phyloP scores from a whole-genome alignment of 1,284 basidiomycete species.

The Xanthoconium separans region DNA sequence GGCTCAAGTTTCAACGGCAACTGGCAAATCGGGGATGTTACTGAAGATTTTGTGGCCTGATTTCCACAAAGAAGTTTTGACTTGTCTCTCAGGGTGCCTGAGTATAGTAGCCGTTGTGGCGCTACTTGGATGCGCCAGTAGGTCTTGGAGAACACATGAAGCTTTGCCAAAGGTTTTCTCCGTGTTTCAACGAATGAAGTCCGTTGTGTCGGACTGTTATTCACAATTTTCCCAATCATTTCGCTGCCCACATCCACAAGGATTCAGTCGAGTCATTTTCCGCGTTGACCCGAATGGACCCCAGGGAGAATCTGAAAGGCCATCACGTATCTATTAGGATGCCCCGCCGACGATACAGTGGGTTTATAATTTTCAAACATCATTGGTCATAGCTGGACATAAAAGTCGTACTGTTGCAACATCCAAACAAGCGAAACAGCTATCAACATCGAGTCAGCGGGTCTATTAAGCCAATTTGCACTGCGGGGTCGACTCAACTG shows the following conservation, averaged over 20 bases:
- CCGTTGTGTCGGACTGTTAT: conserved; percentile 5
- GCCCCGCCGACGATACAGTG: background rate
- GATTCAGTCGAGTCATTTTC: background rate
- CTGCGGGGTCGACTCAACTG: conserved; percentile 53
- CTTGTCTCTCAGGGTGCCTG: no score
- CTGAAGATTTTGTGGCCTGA: background rate
- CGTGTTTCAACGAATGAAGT: conserved; percentile 15
- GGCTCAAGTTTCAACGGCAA: conserved; percentile 11
- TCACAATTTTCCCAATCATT: background rate
- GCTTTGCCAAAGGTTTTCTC: background rate
- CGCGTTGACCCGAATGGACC: conserved; percentile 13
- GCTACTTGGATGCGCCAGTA: background rate
- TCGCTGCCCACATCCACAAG: background rate
- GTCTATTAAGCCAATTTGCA: background rate
- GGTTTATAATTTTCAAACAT: background rate
- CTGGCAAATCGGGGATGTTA: background rate
- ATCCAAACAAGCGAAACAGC: conserved; percentile 79
- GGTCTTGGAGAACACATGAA: background rate
- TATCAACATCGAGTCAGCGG: conserved; percentile 32
- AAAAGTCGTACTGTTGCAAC: conserved; percentile 73
- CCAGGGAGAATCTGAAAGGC: background rate
- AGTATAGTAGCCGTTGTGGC: background rate
- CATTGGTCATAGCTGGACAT: conserved; percentile 44
- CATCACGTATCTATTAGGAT: conserved; percentile 3
- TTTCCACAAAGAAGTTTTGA: background rate